Conservation (phyloP, 495 filamentous ascomycete genomes). For the Penicillium paradoxum region DNA sequence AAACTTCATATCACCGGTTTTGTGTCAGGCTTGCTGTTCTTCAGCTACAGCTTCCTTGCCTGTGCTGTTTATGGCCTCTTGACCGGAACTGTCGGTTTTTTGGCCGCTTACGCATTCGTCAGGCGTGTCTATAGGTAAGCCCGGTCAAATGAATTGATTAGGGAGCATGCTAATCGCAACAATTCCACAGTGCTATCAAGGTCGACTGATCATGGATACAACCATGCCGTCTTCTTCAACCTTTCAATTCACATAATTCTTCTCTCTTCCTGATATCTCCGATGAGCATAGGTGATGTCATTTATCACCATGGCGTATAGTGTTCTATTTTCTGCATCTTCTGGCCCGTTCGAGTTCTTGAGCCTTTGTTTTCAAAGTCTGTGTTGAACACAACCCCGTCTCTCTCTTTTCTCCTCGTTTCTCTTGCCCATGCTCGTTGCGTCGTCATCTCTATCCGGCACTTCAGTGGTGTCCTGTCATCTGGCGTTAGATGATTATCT, state of each 20-base stretch:
- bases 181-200: slow-evolving; percentile 33
- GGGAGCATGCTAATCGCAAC: neutral
- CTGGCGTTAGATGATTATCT: neutral
- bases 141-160: neutral
- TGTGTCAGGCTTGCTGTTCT: slow-evolving; percentile 77
- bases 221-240: neutral
- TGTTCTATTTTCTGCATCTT: slow-evolving; percentile 16
- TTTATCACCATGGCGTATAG: slow-evolving; percentile 24
- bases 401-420: neutral
- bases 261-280: slow-evolving; percentile 9
- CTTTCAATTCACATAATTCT: slow-evolving; percentile 1
- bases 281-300: slow-evolving; percentile 24
- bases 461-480: neutral
- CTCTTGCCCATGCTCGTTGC: neutral
- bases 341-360: neutral
- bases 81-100: slow-evolving; percentile 81
- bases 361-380: neutral
- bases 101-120: slow-evolving; percentile 85
- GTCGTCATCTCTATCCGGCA: neutral
- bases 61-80: slow-evolving; percentile 80
- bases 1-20: slow-evolving; percentile 81
- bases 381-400: neutral
- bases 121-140: slow-evolving; percentile 80
- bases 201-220: slow-evolving; percentile 27
- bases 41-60: slow-evolving; percentile 75